phyloP scores from a whole-genome alignment of 2,329 filamentous ascomycete species.

The Cladosporium sp. region DNA sequence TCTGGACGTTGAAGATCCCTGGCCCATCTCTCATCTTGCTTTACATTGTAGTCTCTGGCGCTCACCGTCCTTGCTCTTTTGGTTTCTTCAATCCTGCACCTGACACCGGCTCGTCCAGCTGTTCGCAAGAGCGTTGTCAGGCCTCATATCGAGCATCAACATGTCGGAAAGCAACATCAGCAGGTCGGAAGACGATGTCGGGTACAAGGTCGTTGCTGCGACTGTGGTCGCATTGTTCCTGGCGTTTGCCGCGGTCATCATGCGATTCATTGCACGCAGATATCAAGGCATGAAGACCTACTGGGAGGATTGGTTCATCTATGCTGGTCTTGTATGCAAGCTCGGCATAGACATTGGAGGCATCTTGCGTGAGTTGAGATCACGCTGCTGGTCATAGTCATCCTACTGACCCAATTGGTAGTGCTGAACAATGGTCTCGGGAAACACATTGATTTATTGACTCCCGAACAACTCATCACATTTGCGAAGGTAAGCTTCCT shows the following conservation, averaged over 20 bases:
- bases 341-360: conserved; percentile 16
- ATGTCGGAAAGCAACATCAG: conserved; percentile 4
- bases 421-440: conserved; percentile 16
- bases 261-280: conserved; percentile 14
- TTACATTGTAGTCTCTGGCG: background rate
- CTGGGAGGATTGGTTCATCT: conserved; percentile 17
- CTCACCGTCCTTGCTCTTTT: background rate
- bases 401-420: background rate
- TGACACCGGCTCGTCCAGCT: background rate
- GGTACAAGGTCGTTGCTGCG: conserved; percentile 12
- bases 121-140: background rate
- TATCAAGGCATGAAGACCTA: conserved; percentile 13
- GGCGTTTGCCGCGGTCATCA: conserved; percentile 9
- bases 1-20: conserved; percentile 8
- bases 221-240: conserved; percentile 14
- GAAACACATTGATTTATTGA: conserved; percentile 7
- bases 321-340: conserved; percentile 15
- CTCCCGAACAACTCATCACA: background rate
- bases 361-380: conserved; percentile 11
- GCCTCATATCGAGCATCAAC: background rate
- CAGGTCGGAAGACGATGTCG: background rate
- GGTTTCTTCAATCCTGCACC: conserved; percentile 12
- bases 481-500: conserved; percentile 9
- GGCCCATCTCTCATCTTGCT: background rate
- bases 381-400: too few relatives aligned